Evolutionary conservation across 192 early-diverging fungal species (phyloP), one percentile per base, ranked within the genome.

Genomic region (Entomortierella beljakovae): DNA sequence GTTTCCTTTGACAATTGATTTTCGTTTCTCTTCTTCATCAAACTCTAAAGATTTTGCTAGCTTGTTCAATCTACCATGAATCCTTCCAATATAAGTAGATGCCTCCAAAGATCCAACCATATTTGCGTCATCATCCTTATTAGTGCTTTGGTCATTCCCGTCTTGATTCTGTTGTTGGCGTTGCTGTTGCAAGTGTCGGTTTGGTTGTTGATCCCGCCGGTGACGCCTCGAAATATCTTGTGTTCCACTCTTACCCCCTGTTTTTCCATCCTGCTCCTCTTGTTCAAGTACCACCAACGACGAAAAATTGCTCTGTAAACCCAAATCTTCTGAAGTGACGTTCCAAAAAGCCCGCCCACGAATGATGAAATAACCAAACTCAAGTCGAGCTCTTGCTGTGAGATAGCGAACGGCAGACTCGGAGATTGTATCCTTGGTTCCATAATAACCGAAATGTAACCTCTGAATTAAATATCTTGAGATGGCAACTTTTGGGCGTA

Each of bases 401-500:
- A 79, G 43, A 37, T 79, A 79, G 28, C 75, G 75, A 43, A 79
- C 75, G 0, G 62, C 61, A 28, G 67, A 40, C 13, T 64, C 61
- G 32, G 75, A 70, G 16, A 79, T 35, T 32, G 37, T 57, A 15
- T 10, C 15, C 9, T 37, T 40, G 51, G 51, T 65, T 48, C 75
- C 75, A 46, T 79, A 79, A 42, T 79, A 79, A 5, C 75, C 75
- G 64, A 70, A 69, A 33, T 79, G 75, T 15, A 79, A 50, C 15
- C 75, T 61, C 46, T 79, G 75, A 23, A 79, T 37, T 31, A 79
- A 42, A 22, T 69, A 40, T 32, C 75, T 40, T 0, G 75, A 79
- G 10, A 79, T 66, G 11, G 38, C 9, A 11, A 68, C 75, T 33
- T 31, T 63, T 35, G 62, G 55, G 13, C 48, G 9, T n/a, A 43